phyloP scores from a whole-genome alignment of 2,329 filamentous ascomycete genomes.

The Capronia americana region DNA sequence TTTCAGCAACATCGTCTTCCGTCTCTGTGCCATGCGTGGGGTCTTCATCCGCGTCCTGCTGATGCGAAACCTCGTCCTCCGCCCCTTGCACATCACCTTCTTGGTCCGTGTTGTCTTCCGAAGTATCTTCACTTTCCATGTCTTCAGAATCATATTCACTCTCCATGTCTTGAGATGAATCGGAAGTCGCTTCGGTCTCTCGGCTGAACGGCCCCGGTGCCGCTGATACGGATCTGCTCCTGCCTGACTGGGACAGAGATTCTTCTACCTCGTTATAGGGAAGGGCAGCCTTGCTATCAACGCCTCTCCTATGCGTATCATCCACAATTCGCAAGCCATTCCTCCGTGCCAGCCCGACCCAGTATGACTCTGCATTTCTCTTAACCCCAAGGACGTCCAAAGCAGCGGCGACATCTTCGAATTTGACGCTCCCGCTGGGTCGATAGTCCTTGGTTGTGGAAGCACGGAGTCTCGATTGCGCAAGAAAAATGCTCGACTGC shows the following conservation, averaged over 20 bases:
- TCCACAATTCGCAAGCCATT: constrained; percentile 57
- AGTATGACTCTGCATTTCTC: constrained; percentile 54
- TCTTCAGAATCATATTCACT: neutral
- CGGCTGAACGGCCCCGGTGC: constrained; percentile 11
- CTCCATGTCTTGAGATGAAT: neutral
- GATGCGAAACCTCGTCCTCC: neutral
- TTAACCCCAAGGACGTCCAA: constrained; percentile 60
- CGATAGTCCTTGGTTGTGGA: constrained; percentile 44
- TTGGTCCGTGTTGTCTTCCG: neutral
- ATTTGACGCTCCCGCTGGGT: constrained; percentile 48
- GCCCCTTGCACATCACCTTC: neutral
- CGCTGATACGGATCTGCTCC: constrained; percentile 20
- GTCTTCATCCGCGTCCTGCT: constrained; percentile 9
- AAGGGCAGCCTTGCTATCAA: constrained; percentile 15
- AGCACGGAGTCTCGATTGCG: constrained; percentile 70
- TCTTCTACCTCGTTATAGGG: constrained; percentile 39
- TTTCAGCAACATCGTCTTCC: neutral
- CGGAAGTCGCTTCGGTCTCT: neutral
- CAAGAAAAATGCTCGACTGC: constrained; percentile 71
- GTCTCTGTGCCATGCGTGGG: neutral
- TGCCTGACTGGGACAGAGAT: constrained; percentile 28
- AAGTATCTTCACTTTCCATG: neutral
- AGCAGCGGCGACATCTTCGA: constrained; percentile 61
- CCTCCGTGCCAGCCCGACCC: constrained; percentile 59
- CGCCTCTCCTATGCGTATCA: constrained; percentile 32